phyloP scores from a whole-genome alignment of 192 early-diverging fungal species.

The Entomortierella parvispora region DNA sequence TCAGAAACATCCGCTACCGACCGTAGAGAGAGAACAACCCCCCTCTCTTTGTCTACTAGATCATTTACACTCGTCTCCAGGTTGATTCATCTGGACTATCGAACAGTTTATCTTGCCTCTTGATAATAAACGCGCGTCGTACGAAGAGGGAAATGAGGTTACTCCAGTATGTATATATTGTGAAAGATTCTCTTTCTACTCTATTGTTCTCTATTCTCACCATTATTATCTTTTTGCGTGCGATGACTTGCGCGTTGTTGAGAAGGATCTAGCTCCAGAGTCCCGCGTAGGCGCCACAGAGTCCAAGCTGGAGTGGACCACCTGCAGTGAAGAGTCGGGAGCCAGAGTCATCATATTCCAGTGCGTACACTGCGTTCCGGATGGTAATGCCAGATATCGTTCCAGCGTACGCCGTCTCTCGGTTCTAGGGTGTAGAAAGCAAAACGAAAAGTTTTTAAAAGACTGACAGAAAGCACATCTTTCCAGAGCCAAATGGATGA shows the following conservation, averaged over 20 bases:
- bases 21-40: constrained; percentile 7
- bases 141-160: no score
- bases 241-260: no score
- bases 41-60: no score
- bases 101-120: no score
- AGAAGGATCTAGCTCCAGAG: constrained; percentile 55
- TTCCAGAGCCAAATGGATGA: background rate
- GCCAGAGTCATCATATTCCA: constrained; percentile 58
- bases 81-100: no score
- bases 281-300: constrained; percentile 53
- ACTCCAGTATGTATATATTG: no score
- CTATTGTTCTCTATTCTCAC: no score
- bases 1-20: constrained; percentile 42
- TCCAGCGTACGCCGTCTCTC: constrained; percentile 55
- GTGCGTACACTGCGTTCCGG: constrained; percentile 70
- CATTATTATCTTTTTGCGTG: no score
- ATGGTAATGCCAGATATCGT: constrained; percentile 61
- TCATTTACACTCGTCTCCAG: no score
- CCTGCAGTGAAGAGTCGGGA: constrained; percentile 69
- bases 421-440: constrained; percentile 22
- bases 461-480: background rate
- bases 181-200: no score
- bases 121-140: no score
- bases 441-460: background rate
- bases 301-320: constrained; percentile 62